Conservation (phyloP, 129 eudicot species). For the Tanacetum coccineum region DNA sequence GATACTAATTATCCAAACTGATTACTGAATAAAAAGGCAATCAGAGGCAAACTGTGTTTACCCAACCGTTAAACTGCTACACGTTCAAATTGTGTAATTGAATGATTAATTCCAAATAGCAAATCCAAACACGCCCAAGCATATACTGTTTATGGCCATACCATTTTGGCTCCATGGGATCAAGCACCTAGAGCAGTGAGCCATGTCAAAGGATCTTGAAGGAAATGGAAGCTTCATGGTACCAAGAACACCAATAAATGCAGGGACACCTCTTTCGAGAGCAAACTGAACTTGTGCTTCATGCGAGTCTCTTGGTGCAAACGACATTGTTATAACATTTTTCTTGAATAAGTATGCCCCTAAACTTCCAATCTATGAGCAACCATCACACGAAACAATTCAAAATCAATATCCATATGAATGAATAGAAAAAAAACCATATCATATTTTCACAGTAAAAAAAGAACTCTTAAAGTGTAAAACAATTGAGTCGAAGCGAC, state of each 20-base stretch:
- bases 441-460: slow-evolving; percentile 5
- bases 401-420: background rate
- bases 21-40: too few species aligned
- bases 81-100: too few species aligned
- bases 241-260: slow-evolving; percentile 29
- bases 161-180: slow-evolving; percentile 33
- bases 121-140: too few species aligned
- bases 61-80: too few species aligned
- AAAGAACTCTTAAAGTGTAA: background rate
- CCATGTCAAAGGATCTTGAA: slow-evolving; percentile 34
- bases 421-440: background rate
- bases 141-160: background rate
- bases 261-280: slow-evolving; percentile 46
- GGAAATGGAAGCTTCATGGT: slow-evolving; percentile 35
- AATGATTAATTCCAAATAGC: too few species aligned
- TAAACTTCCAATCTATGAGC: slow-evolving; percentile 25
- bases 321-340: slow-evolving; percentile 34
- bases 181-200: slow-evolving; percentile 32
- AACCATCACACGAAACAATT: slow-evolving; percentile 7
- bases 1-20: too few species aligned
- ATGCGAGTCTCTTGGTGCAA: slow-evolving; percentile 30
- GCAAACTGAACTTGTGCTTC: slow-evolving; percentile 40
- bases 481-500: background rate
- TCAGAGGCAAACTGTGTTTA: too few species aligned
- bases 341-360: slow-evolving; percentile 34